Evolutionary conservation across 176 grass and related monocot genomes (phyloP).

Genomic region (Phyllostachys edulis): DNA sequence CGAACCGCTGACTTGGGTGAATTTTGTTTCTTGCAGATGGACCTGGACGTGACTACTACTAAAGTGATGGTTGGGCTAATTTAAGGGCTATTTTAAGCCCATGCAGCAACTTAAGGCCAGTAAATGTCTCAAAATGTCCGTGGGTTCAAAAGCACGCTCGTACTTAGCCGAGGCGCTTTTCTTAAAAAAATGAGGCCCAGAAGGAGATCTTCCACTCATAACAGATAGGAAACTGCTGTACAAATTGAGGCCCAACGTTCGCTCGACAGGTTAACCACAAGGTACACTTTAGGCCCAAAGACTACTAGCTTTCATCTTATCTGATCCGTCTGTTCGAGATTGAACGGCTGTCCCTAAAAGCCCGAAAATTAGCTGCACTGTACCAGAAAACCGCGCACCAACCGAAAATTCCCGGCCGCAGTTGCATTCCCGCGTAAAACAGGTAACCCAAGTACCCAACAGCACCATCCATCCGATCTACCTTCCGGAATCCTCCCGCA

Average conservation of each 20-base stretch:
- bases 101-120: background rate
- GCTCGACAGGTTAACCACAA: background rate
- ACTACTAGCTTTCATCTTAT: background rate
- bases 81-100: background rate
- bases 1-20: too few species aligned
- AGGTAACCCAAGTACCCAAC: background rate
- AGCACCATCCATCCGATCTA: constrained; percentile 9
- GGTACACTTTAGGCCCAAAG: background rate
- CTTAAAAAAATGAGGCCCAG: background rate
- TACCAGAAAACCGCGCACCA: background rate
- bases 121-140: background rate
- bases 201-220: background rate
- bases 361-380: background rate
- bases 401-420: background rate
- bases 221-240: background rate
- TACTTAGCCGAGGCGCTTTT: background rate
- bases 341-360: background rate
- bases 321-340: background rate
- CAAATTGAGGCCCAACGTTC: background rate
- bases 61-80: background rate
- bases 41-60: background rate
- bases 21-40: background rate
- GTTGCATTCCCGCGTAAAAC: constrained; percentile 1
- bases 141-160: background rate
- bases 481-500: constrained; percentile 18